Evolutionary conservation across 345 rosid species (phyloP), one percentile per base, ranked within the genome.

Genomic region (Pugionium dolabratum): DNA sequence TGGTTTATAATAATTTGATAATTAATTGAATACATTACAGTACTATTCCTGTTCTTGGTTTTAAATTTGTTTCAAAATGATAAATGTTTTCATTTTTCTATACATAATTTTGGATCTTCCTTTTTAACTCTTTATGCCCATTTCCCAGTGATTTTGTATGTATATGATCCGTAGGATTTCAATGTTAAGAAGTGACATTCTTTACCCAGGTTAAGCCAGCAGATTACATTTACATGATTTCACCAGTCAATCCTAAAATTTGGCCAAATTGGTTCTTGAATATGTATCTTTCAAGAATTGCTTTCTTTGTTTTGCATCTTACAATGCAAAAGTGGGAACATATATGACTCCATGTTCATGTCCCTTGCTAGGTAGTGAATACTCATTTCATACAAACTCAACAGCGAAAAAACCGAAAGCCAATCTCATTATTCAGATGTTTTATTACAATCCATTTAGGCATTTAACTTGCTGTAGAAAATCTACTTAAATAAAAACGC

Each of bases 371-470:
- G 31, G 52, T 7, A 7, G 31, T 9, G 54, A 53, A 53, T 11
- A 33, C 40, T 9, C 26, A 32, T 54, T 4, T 18, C 36, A 53
- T 18, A 34, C 10, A 55, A 37, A 55, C 45, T 55, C 33, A 37
- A 55, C 51, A 48, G 9, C 33, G 2, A 1, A 9, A 49, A 49
- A 32, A 10, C 7, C 3, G 10, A 34, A 36, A 25, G 48, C 29
- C 4, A 39, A 27, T 18, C 58, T 40, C 69, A 65, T 70, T 80
- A 73, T 42, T 59, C 27, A 73, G 29, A 66, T 66, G 68, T 73
- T 66, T 63, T 72, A 72, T 64, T 72, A 72, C 59, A 64, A 47
- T 64, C 65, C 46, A 7, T 47, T 31, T 48, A 32, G 28, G 26
- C 11, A 3, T 51, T 64, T 44, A 4, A 11, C 37, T 26, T 32